Evolutionary conservation across 768 basidiomycete species (phyloP), one percentile per base, ranked within the genome.

Genomic region (Hygrocybe coccinea): DNA sequence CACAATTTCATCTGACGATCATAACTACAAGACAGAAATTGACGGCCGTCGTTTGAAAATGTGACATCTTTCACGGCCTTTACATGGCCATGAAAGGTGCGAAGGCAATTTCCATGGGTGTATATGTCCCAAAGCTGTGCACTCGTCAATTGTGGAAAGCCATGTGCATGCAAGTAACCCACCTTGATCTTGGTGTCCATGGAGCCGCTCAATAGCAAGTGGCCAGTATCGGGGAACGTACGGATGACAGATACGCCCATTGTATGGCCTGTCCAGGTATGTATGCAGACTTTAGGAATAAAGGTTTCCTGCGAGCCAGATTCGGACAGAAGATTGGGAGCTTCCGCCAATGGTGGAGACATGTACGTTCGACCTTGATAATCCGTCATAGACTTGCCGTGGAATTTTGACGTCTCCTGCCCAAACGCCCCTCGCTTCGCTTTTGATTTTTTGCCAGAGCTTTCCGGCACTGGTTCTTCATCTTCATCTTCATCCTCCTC

Each of bases 181-280:
- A 87, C 94, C 80, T 99, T 99, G 74, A 99, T 91, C 70, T 97
- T 95, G 8, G 93, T 97, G 70, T 99, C 97, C 93, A 98, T 94
- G 45, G 91, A 93, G 1, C 88, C 95, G 67, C 89, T 93, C 58
- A 99, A 83, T 56, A 99, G 69, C 11, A 99, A 78, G 72, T 99
- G 97, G 0, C 93, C 95, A 6, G 90, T 91, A 55, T 87, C 80
- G 19, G 97, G 97, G 75, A 98, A 95, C 36, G 91, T 77, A 51
- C 92, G 88, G 56, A 99, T 85, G 46, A 87, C 89, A n/a, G 91
- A 91, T 2, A 99, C 92, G 24, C 90, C 97, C 69, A 90, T 88
- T 10, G 93, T 98, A 71, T 99, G 97, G 1, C 97, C 97, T 2
- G 94, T 97, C 91, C 93, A 98, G 0, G 97, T 98, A 68, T 98